Evolutionary conservation across 495 filamentous ascomycete genomes (phyloP), one percentile per base, ranked within the genome.

Genomic region (Annulohypoxylon stygium): DNA sequence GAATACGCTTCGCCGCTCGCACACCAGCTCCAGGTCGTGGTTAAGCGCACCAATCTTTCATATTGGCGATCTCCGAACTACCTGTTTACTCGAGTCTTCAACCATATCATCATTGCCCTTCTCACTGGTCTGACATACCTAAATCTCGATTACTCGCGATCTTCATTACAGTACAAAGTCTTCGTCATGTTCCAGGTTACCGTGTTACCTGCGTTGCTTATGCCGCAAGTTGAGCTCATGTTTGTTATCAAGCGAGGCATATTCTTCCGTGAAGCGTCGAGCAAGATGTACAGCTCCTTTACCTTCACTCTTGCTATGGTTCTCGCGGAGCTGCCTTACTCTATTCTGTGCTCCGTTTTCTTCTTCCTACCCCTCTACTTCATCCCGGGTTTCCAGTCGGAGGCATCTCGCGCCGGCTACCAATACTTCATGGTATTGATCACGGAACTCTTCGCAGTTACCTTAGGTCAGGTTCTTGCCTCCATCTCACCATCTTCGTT

Each of bases 141-240:
- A 20, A 82, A 91, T 8, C 86, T 94, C 3, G 89, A 92, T 70
- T 76, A 93, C 67, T 90, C 89, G 1, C 86, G 90, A 4, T 80
- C 88, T 3, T 90, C 88, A 4, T 82, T 95, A 18, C 93, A 97
- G 72, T 90, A 94, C 80, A 89, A 89, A 48, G 87, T 97, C 67
- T 96, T 97, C 79, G 87, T 93, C 78, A 90, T 93, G 75, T 96
- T 95, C 85, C 92, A 94, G 78, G 85, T 92, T 61, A 94, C 90
- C 3, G 89, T 94, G 11, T 83, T 95, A 1, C 91, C 92, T 0
- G 90, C 92, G 2, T 86, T 94, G 30, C 90, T 95, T 73, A 85
- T 95, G 61, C 88, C 90, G 0, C 91, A 93, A 72, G 90, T 94
- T 48, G 89, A 95, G 75, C 53, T 93, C 4, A 92, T 90, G 76